A percentile compares a stretch with the other conserved stretches of the same genome.
phyloP scores from a whole-genome alignment of 345 rosid species.

The Isatis tinctoria region DNA sequence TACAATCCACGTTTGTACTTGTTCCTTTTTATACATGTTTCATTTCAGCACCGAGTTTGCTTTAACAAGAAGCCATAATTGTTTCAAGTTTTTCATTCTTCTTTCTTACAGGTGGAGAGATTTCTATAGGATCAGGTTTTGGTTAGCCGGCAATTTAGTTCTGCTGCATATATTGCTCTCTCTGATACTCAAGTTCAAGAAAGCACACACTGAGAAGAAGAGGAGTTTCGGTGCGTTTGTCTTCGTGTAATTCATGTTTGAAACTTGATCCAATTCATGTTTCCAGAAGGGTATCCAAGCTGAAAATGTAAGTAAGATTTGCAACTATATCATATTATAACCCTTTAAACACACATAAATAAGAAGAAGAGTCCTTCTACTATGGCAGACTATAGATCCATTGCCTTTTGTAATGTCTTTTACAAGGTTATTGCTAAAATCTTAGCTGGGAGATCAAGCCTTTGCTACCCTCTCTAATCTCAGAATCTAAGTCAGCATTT shows the following conservation, averaged over 20 bases:
- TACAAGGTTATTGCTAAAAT: too few relatives aligned
- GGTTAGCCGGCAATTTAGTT: constrained; percentile 73
- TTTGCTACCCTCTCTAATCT: too few relatives aligned
- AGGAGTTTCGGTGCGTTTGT: constrained; percentile 54
- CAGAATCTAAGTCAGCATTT: too few relatives aligned
- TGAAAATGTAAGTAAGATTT: too few relatives aligned
- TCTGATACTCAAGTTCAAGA: constrained; percentile 50
- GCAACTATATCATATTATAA: not conserved
- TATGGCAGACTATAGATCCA: too few relatives aligned
- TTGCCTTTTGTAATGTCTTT: too few relatives aligned
- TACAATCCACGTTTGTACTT: not conserved
- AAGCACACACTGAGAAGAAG: constrained; percentile 39
- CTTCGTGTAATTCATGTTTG: too few relatives aligned
- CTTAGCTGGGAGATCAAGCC: too few relatives aligned
- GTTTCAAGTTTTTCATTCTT: not conserved
- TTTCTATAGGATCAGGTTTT: constrained; percentile 83
- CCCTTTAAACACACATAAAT: too few relatives aligned
- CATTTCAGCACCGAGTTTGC: not conserved
- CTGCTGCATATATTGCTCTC: constrained; percentile 53
- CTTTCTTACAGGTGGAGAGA: constrained; percentile 69
- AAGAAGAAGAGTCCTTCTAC: too few relatives aligned
- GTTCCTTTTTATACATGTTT: not conserved
- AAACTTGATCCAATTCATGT: too few relatives aligned
- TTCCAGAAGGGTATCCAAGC: too few relatives aligned
- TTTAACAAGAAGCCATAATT: constrained; percentile 7